Base-by-base conservation (phyloP, 2,329 filamentous ascomycete species). In the Neonectria magnoliae region DNA sequence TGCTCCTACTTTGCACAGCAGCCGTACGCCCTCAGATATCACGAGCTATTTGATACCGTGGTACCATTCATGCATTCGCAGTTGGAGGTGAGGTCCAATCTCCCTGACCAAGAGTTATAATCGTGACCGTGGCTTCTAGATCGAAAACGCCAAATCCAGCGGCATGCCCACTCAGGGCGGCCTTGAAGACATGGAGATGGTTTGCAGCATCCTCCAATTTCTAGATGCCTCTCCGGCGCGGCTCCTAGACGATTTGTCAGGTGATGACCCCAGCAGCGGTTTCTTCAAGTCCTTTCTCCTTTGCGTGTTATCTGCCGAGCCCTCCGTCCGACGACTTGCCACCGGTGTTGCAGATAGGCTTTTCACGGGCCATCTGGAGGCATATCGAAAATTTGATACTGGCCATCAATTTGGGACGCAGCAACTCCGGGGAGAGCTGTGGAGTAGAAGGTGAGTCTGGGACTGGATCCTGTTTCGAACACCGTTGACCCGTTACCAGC, bases 1-100 rank as follows among this genome's bases (percentile, higher is more conserved):
- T 90, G 88, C 70, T 84, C 85, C 41, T 87, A 90, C 73, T 89
- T 91, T 76, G 87, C 88, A 9, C 81, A 83, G 55, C 81, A 87
- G 62, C 77, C 80, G 5, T 80, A 85, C 66, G 75, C 83, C 11
- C 76, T 81, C 10, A 79, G 81, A 52, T 90, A 88, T 68, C 78
- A 82, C 42, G 81, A 81, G n/a, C 77, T 91, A 3, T 90, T 89
- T 72, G 76, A 80, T 6, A 83, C 83, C 25, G 83, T 85, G 4
- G 82, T 87, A 5, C 83, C 84, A 0, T 90, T 88, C 64, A 84
- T 90, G 73, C 84, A 84, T 64, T 76, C 76, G 16, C 85, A 88
- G 71, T 71, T 91, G 14, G 84, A 87, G 82, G 87, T 89, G 74
- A 68, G 78, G 69, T 25, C 4, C 36, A n/a, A 18, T 16, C 11